Conservation (phyloP, 495 filamentous ascomycete species). For the Aspergillus baeticus region DNA sequence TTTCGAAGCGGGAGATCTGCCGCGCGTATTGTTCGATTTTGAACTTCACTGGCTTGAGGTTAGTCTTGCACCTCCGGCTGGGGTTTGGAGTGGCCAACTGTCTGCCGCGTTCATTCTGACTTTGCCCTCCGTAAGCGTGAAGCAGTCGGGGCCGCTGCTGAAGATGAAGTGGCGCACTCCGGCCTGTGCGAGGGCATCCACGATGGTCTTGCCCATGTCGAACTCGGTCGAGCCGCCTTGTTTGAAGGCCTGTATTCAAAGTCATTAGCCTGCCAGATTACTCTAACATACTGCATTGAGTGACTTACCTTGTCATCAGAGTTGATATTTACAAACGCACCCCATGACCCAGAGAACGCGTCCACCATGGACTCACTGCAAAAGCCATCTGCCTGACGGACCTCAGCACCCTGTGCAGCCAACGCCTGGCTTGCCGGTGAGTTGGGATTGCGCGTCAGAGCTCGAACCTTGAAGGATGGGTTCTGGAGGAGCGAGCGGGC, state of each 20-base stretch:
- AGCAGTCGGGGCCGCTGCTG: constrained; percentile 16
- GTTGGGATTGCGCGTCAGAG: constrained; percentile 35
- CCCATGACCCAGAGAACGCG: constrained; percentile 28
- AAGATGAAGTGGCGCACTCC: constrained; percentile 30
- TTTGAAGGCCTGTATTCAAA: constrained; percentile 10
- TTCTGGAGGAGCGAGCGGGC: constrained; percentile 32
- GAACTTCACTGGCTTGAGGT: constrained; percentile 21
- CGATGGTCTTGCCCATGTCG: constrained; percentile 28
- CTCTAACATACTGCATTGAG: not conserved
- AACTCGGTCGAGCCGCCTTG: constrained; percentile 19
- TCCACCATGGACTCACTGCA: constrained; percentile 20
- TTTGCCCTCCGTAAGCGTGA: constrained; percentile 22
- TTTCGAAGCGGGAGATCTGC: constrained; percentile 18
- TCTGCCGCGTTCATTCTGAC: constrained; percentile 25
- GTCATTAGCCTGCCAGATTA: not conserved
- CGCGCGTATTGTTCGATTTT: constrained; percentile 26
- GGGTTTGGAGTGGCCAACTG: constrained; percentile 11
- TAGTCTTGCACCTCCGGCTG: not conserved
- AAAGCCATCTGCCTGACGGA: constrained; percentile 44
- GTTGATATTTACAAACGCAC: constrained; percentile 33
- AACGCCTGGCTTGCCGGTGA: constrained; percentile 40
- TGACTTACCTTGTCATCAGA: constrained; percentile 26
- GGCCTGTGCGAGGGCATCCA: constrained; percentile 23
- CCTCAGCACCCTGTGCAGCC: constrained; percentile 41
- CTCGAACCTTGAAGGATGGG: constrained; percentile 35